Base-by-base conservation (phyloP, 2,329 filamentous ascomycete species). In the Cucurbitaria berberidis region DNA sequence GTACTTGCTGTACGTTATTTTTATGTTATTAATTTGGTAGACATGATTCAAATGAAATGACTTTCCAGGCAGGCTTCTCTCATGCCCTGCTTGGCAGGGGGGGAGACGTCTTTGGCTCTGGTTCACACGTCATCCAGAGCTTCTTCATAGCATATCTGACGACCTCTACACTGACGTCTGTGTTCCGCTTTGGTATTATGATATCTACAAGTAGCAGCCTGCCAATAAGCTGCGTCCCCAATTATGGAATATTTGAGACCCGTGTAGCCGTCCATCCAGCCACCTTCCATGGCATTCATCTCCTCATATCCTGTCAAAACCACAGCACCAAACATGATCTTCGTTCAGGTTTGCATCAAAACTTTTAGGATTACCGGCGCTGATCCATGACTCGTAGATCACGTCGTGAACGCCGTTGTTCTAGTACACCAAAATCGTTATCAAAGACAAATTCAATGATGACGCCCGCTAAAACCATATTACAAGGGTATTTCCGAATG, bases 381-480 rank as follows among this genome's bases (percentile, higher is more conserved):
- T 36, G 29, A 36, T 44, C 18, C 40, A 32, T 43, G 38, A 50
- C 51, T 51, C 48, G 24, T 46, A 34, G 45, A 46, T 54, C 53
- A 29, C 39, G 38, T 52, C 45, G 21, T 22, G 48, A 69, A 67
- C 64, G 64, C 69, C 63, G 49, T 61, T 53, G 56, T 67, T 59
- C 61, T 66, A 53, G 49, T 55, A 29, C 58, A 34, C 55, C 48
- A 57, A 34, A 49, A 47, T 62, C 19, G 55, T 48, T 44, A 24
- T 32, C 45, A 26, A 22, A 45, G 48, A 22, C 47, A 41, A 49
- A 45, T 50, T 43, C 49, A 48, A 42, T 52, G 32, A 49, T 59
- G 57, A 58, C 69, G 65, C 70, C 68, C 67, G 68, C 70, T 72
- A 64, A 67, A 41, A 67, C 62, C 66, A 59, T 55, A 56, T 55